These are phyloP conservation scores for Porphyrellus sp. DNA, from an alignment of 1,284 basidiomycete genomes.

Conservation along the genomic window DNA sequence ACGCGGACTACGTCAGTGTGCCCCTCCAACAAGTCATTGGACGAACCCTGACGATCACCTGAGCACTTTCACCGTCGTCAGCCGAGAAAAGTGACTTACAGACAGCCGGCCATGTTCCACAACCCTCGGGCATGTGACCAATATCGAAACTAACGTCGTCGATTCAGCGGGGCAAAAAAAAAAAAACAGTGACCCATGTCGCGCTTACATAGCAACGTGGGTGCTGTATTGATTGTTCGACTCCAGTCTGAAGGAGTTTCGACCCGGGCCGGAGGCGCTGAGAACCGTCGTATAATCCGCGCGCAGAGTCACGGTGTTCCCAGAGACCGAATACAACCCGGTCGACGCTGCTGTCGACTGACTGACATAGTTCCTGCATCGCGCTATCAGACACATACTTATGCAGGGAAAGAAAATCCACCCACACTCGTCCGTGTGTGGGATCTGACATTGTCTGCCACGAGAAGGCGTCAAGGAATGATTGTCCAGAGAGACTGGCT, in stretches of 20 bases:
- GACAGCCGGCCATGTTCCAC: constrained; percentile 41
- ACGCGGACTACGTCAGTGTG: background rate
- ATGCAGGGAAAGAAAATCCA: background rate
- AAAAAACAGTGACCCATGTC: too few species aligned
- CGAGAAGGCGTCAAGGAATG: constrained; percentile 42
- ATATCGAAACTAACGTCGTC: constrained; percentile 33
- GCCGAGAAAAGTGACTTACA: constrained; percentile 18
- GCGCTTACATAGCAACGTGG: constrained; percentile 39
- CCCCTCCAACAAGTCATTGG: background rate
- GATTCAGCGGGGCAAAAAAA: background rate
- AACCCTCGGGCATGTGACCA: constrained; percentile 39
- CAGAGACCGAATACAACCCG: constrained; percentile 48
- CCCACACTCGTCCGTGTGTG: constrained; percentile 48
- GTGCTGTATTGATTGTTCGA: constrained; percentile 33
- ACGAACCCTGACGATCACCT: constrained; percentile 20
- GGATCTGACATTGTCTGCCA: constrained; percentile 46
- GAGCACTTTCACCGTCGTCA: background rate
- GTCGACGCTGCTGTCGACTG: constrained; percentile 40
- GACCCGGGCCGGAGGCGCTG: constrained; percentile 32
- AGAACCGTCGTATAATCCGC: constrained; percentile 36
- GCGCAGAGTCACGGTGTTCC: constrained; percentile 43
- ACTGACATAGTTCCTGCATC: constrained; percentile 49
- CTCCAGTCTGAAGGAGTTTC: constrained; percentile 37
- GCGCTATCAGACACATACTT: background rate
- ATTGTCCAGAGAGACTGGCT: constrained; percentile 40